Evolutionary conservation across 2,329 filamentous ascomycete genomes (phyloP).

Genomic region (Talaromyces albobiverticillius): DNA sequence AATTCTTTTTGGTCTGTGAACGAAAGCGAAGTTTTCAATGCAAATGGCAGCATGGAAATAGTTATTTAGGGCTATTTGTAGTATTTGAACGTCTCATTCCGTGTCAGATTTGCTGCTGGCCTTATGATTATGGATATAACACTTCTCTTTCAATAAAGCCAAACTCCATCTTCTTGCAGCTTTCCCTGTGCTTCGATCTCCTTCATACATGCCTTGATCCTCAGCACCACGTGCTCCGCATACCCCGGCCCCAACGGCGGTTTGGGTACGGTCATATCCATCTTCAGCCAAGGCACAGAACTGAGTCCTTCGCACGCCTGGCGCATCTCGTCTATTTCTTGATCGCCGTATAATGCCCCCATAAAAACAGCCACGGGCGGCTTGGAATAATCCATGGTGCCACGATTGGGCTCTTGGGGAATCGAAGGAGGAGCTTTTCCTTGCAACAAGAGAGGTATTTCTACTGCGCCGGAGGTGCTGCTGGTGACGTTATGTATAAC

Average conservation of each 20-base stretch:
- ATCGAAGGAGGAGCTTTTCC: no score
- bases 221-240: slow-evolving; percentile 17
- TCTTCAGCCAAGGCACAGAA: slow-evolving; percentile 19
- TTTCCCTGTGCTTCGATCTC: slow-evolving; percentile 17
- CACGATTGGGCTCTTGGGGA: background rate
- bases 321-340: slow-evolving; percentile 15
- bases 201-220: slow-evolving; percentile 17
- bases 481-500: background rate
- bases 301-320: slow-evolving; percentile 14
- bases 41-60: no score
- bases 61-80: no score
- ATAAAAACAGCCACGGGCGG: background rate
- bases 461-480: background rate
- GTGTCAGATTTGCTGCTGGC: no score
- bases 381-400: background rate
- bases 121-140: no score
- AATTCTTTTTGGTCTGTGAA: no score
- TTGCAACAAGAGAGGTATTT: background rate
- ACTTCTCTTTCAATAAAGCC: slow-evolving; percentile 16
- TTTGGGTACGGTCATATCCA: slow-evolving; percentile 16
- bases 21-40: no score
- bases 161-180: slow-evolving; percentile 17
- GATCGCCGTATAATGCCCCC: slow-evolving; percentile 16
- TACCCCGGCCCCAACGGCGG: slow-evolving; percentile 19
- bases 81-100: no score